Base-by-base conservation (phyloP, 805 yeast species). In the Candida sakaeoensis region DNA sequence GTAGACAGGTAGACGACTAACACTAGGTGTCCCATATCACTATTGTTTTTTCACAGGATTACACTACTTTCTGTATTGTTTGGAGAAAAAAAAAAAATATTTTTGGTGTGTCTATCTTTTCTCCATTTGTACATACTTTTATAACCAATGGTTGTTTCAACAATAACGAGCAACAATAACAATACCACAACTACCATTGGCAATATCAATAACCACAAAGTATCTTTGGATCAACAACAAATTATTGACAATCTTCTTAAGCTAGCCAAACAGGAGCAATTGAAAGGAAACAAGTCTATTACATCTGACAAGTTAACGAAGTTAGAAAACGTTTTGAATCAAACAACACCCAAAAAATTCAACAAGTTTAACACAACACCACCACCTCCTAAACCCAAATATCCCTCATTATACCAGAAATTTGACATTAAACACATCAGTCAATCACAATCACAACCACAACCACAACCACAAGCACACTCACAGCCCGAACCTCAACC, bases 241-340 rank as follows among this genome's bases (percentile, higher is more conserved):
- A 51, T 61, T 14, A 51, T 62, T 15, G 51, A 61, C 25, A 50
- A 54, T 35, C 46, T 63, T 17, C 44, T 63, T 18, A 48, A 48
- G 37, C 41, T 68, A 35, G 69, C 69, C 12, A 60, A 61, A 40
- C 57, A 55, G 45, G 73, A 68, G 48, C 65, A 63, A 39, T 48
- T 52, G 36, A 57, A 46, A 33, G 74, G 74, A 8, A 68, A 68
- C 43, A 53, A 44, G 16, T 53, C 69, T 13, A 57, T 68, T 8
- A 63, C 72, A 4, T 50, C 55, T 30, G 71, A 65, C 12, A 66
- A 67, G 40, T 49, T 68, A 40, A 47, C 55, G 39, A 57, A 60
- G 15, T 47, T 68, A 28, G 48, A 60, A 27, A 47, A 50, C 26
- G 60, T 53, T 43, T 60, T 61, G 21, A 46, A 49, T 4, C 40